phyloP scores from a whole-genome alignment of 176 grass and related monocot genomes.

The Puya raimondii region DNA sequence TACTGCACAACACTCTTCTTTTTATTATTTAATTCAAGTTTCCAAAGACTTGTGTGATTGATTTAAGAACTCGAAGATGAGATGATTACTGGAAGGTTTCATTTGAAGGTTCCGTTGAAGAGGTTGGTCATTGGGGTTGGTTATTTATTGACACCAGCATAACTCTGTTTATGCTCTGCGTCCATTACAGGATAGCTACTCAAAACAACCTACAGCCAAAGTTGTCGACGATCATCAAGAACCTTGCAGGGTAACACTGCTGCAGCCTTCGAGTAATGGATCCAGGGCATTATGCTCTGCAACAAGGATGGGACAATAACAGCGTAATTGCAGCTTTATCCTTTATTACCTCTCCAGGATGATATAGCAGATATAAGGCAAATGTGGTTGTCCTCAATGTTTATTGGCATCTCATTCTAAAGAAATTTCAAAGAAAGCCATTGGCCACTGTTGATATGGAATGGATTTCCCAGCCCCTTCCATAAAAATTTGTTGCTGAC shows the following conservation, averaged over 20 bases:
- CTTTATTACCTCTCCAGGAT: slow-evolving; percentile 88
- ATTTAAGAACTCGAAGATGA: slow-evolving; percentile 11
- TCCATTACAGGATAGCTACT: slow-evolving; percentile 68
- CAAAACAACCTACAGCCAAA: slow-evolving; percentile 24
- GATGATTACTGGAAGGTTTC: slow-evolving; percentile 7
- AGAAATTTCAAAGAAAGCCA: slow-evolving; percentile 48
- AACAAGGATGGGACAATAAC: slow-evolving; percentile 88
- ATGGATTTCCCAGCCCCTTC: slow-evolving; percentile 75
- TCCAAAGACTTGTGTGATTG: background rate
- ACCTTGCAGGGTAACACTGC: slow-evolving; percentile 32
- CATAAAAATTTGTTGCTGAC: slow-evolving; percentile 77
- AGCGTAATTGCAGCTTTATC: slow-evolving; percentile 99
- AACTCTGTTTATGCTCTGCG: slow-evolving; percentile 42
- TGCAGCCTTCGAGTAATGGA: slow-evolving; percentile 63
- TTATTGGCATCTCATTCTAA: slow-evolving; percentile 52
- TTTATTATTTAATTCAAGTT: background rate
- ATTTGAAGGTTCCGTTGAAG: slow-evolving; percentile 25
- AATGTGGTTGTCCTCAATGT: slow-evolving; percentile 53
- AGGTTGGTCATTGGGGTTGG: slow-evolving; percentile 21
- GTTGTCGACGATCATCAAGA: slow-evolving; percentile 45
- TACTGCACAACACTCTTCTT: background rate
- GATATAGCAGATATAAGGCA: slow-evolving; percentile 70
- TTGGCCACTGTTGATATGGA: slow-evolving; percentile 80
- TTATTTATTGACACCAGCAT: slow-evolving; percentile 27
- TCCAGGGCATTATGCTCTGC: slow-evolving; percentile 60